phyloP scores from a whole-genome alignment of 768 basidiomycete genomes.

The Hemileccinum rubropunctum region DNA sequence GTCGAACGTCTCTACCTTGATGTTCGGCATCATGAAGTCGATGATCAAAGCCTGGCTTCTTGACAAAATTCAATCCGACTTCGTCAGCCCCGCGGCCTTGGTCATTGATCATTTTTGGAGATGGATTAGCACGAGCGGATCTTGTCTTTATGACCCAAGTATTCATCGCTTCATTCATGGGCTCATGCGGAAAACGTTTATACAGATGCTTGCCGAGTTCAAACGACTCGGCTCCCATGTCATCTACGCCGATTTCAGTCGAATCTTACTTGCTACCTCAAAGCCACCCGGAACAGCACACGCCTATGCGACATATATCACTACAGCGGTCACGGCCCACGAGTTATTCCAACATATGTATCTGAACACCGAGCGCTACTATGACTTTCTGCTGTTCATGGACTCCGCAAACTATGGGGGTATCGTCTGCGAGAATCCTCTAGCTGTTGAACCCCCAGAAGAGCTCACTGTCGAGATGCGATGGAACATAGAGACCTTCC shows the following conservation, averaged over 20 bases:
- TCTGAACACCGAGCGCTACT: slow-evolving; percentile 82
- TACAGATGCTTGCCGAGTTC: slow-evolving; percentile 95
- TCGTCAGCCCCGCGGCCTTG: slow-evolving; percentile 61
- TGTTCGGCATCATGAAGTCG: slow-evolving; percentile 78
- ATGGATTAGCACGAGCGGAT: slow-evolving; percentile 86
- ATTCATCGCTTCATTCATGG: slow-evolving; percentile 92
- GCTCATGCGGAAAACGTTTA: slow-evolving; percentile 97
- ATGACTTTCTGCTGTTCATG: slow-evolving; percentile 95
- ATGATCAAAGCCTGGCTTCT: slow-evolving; percentile 92
- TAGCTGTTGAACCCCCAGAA: slow-evolving; percentile 64
- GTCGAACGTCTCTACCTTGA: slow-evolving; percentile 81
- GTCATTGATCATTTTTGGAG: slow-evolving; percentile 96
- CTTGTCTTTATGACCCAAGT: slow-evolving; percentile 88
- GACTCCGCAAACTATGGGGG: slow-evolving; percentile 91
- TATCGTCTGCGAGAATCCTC: slow-evolving; percentile 78
- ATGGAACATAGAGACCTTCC: slow-evolving; percentile 91
- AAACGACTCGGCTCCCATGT: slow-evolving; percentile 91
- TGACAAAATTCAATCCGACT: slow-evolving; percentile 73
- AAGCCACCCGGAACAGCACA: slow-evolving; percentile 95
- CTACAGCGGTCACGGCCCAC: slow-evolving; percentile 88
- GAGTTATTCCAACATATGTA: slow-evolving; percentile 94
- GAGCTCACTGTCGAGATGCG: slow-evolving; percentile 75
- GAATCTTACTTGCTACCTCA: slow-evolving; percentile 86
- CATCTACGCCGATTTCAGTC: slow-evolving; percentile 90
- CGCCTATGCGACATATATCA: slow-evolving; percentile 95